Evolutionary conservation across 805 yeast genomes (phyloP).

Genomic region (Candida argentea): DNA sequence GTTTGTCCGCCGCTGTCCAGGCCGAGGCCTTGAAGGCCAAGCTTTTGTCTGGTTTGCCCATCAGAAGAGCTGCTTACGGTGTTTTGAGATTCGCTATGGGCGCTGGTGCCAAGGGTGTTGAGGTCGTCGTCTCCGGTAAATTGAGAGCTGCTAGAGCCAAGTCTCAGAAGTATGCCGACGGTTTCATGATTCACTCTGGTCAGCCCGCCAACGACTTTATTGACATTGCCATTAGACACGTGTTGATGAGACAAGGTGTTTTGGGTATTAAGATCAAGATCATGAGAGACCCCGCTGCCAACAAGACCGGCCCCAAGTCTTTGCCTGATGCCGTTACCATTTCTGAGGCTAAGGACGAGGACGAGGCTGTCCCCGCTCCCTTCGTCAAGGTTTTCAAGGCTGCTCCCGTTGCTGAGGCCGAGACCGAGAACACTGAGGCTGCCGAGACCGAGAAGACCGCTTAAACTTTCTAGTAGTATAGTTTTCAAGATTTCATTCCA

Average conservation of each 20-base stretch:
- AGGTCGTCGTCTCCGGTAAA: slow-evolving; percentile 99
- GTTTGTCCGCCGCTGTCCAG: slow-evolving; percentile 98
- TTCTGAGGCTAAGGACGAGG: slow-evolving; percentile 91
- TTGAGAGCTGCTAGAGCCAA: slow-evolving; percentile 99
- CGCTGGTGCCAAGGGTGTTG: slow-evolving; percentile 99
- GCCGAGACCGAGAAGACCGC: too few relatives aligned
- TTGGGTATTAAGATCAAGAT: slow-evolving; percentile 99
- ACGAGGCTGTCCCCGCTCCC: slow-evolving; percentile 66
- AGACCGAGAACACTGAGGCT: slow-evolving; percentile 22
- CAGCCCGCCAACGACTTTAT: slow-evolving; percentile 99
- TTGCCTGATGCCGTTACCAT: slow-evolving; percentile 93
- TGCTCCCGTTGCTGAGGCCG: slow-evolving; percentile 13
- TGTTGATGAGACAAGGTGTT: slow-evolving; percentile 99
- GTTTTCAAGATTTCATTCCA: too few relatives aligned
- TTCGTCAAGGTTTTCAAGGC: slow-evolving; percentile 64
- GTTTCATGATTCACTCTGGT: slow-evolving; percentile 99
- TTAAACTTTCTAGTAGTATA: too few relatives aligned
- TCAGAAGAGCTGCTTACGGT: slow-evolving; percentile 99
- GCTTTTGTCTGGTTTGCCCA: slow-evolving; percentile 96
- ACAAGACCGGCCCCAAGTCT: slow-evolving; percentile 78
- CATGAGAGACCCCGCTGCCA: slow-evolving; percentile 95
- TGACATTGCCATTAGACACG: slow-evolving; percentile 99
- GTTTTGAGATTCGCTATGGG: slow-evolving; percentile 99
- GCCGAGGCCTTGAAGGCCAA: slow-evolving; percentile 98
- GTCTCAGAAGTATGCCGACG: slow-evolving; percentile 99